A percentile compares a stretch with the other conserved stretches of the same genome.
Evolutionary conservation across 208 protist species (phyloP).

Genomic region (Trypanosoma brucei): DNA sequence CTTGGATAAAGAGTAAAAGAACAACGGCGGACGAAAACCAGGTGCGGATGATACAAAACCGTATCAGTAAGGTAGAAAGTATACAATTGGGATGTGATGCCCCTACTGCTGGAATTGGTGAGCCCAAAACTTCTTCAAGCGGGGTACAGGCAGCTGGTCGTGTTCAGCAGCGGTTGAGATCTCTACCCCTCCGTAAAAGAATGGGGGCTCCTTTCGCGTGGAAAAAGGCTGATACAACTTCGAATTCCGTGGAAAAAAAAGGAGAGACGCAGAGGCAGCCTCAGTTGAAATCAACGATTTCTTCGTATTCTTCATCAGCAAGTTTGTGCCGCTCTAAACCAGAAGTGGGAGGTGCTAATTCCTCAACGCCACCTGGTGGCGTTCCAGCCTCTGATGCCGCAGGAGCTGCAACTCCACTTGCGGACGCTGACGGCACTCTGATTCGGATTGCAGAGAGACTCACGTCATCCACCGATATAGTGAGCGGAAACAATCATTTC

Average conservation of each 20-base stretch:
- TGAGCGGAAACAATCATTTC: background rate
- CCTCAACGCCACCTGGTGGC: too few species aligned
- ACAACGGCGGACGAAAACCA: background rate
- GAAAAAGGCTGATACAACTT: background rate
- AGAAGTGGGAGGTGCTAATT: background rate
- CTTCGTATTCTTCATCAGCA: conserved; percentile 17
- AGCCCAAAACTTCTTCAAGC: background rate
- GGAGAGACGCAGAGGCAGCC: background rate
- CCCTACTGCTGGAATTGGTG: background rate
- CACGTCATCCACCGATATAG: background rate
- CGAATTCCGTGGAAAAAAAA: too few species aligned
- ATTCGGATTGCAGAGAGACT: conserved; percentile 11
- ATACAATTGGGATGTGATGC: conserved; percentile 6
- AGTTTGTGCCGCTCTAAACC: conserved; percentile 3
- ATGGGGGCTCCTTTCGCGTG: background rate
- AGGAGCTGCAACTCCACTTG: background rate
- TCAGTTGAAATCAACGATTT: conserved; percentile 7
- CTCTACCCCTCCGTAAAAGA: background rate
- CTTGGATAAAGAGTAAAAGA: background rate
- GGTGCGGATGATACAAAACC: conserved; percentile 14
- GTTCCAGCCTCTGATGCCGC: too few species aligned
- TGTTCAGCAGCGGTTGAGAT: too few species aligned
- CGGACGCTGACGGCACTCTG: background rate
- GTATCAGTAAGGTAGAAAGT: background rate
- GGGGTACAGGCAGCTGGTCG: background rate